Evolutionary conservation across 495 filamentous ascomycete species (phyloP).

Genomic region (Hyaloscypha bicolor): DNA sequence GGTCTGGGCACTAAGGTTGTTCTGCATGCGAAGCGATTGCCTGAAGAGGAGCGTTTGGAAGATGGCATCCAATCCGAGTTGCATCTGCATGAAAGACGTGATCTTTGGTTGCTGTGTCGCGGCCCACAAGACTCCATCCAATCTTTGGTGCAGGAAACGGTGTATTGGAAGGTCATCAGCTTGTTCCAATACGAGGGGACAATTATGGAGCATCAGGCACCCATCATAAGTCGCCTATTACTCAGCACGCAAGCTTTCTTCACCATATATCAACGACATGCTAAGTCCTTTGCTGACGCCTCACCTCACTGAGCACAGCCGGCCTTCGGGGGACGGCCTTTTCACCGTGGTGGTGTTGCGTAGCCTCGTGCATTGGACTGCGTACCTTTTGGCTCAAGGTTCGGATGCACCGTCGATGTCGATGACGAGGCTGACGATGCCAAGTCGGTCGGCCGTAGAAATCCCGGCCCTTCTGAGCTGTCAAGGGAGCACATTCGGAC

Average conservation of each 20-base stretch:
- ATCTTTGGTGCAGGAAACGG: not conserved
- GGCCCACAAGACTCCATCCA: not conserved
- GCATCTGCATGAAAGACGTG: not conserved
- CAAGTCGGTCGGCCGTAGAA: not conserved
- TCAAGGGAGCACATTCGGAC: not conserved
- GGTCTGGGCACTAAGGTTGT: not conserved
- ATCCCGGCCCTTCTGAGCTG: not conserved
- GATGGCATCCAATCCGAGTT: not conserved
- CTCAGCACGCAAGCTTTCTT: not conserved
- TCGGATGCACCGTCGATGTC: not conserved
- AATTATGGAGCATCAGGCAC: not conserved
- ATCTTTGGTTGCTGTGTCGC: not conserved
- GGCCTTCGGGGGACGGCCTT: not conserved
- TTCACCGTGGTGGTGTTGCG: not conserved
- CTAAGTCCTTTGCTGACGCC: not conserved
- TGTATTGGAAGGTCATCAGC: not conserved
- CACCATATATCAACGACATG: constrained; percentile 7
- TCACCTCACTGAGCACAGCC: not conserved
- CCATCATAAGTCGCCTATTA: not conserved
- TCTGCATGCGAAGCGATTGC: not conserved
- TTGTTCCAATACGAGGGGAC: not conserved
- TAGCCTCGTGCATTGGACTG: not conserved
- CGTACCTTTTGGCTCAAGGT: not conserved
- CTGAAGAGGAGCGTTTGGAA: not conserved
- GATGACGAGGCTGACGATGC: constrained; percentile 2